Percentiles rank a stretch among this genome's conserved stretches.
These are phyloP conservation scores for Agmasoma carcini DNA, from an alignment of 371 early-diverging fungal species.

Conservation along the genomic window DNA sequence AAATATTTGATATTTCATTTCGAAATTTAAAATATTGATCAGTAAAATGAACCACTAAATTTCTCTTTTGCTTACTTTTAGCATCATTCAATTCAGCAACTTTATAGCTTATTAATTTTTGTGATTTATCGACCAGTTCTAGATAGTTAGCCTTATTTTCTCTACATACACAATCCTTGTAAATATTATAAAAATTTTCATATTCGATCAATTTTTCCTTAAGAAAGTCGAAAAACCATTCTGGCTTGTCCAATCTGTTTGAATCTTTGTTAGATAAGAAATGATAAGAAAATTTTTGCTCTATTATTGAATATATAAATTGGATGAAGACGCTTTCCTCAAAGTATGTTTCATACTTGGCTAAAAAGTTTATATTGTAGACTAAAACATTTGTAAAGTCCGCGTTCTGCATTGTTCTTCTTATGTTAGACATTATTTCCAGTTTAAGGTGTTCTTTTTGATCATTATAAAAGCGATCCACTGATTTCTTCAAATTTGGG, in stretches of 20 bases:
- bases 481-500: slow-evolving; percentile 23
- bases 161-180: background rate
- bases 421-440: slow-evolving; percentile 14
- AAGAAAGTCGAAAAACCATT: slow-evolving; percentile 52
- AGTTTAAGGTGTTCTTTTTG: slow-evolving; percentile 24
- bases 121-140: slow-evolving; percentile 16
- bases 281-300: slow-evolving; percentile 45
- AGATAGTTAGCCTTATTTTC: background rate
- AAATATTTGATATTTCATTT: slow-evolving; percentile 18
- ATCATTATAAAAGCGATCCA: slow-evolving; percentile 13
- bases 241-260: slow-evolving; percentile 54
- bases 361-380: slow-evolving; percentile 36
- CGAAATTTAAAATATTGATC: slow-evolving; percentile 25
- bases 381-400: slow-evolving; percentile 35
- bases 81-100: slow-evolving; percentile 33
- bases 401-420: slow-evolving; percentile 6
- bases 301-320: slow-evolving; percentile 24
- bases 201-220: slow-evolving; percentile 19
- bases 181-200: slow-evolving; percentile 21
- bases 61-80: slow-evolving; percentile 42
- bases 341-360: slow-evolving; percentile 31
- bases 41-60: slow-evolving; percentile 44
- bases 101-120: slow-evolving; percentile 36
- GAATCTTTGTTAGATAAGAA: slow-evolving; percentile 51
- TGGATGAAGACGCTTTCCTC: slow-evolving; percentile 12